phyloP scores from a whole-genome alignment of 2,329 filamentous ascomycete genomes.

The Aspergillus fructus region DNA sequence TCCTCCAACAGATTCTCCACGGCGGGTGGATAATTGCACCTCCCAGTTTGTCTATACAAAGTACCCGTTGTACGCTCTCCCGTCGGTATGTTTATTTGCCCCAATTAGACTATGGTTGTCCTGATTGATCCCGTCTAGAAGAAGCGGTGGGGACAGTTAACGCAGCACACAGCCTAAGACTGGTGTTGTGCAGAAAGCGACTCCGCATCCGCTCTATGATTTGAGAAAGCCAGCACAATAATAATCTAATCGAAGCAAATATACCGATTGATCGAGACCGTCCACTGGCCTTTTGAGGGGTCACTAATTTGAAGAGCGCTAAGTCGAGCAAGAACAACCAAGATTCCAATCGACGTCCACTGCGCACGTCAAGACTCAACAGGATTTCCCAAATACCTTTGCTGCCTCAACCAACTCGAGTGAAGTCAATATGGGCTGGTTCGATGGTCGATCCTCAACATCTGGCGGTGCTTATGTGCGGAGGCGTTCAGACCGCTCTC shows the following conservation, averaged over 20 bases:
- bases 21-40: conserved; percentile 1
- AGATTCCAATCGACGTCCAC: not conserved
- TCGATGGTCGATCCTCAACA: conserved; percentile 40
- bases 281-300: not conserved
- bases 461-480: conserved; percentile 27
- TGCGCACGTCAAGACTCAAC: not conserved
- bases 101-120: not conserved
- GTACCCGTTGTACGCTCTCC: not conserved
- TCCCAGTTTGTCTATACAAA: conserved; percentile 1
- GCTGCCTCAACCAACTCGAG: conserved; percentile 6
- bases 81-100: not conserved
- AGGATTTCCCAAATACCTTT: not conserved
- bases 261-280: not conserved
- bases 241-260: not conserved
- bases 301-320: not conserved
- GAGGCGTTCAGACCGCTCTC: conserved; percentile 38
- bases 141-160: conserved; percentile 18
- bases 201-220: conserved; percentile 17
- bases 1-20: not conserved
- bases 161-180: conserved; percentile 19
- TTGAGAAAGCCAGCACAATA: conserved; percentile 8
- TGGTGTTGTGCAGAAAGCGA: conserved; percentile 18
- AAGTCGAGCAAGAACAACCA: not conserved
- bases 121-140: conserved; percentile 1
- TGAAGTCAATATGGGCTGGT: conserved; percentile 46